Evolutionary conservation across 768 basidiomycete genomes (phyloP).

Genomic region (Phaffia tasmanica): DNA sequence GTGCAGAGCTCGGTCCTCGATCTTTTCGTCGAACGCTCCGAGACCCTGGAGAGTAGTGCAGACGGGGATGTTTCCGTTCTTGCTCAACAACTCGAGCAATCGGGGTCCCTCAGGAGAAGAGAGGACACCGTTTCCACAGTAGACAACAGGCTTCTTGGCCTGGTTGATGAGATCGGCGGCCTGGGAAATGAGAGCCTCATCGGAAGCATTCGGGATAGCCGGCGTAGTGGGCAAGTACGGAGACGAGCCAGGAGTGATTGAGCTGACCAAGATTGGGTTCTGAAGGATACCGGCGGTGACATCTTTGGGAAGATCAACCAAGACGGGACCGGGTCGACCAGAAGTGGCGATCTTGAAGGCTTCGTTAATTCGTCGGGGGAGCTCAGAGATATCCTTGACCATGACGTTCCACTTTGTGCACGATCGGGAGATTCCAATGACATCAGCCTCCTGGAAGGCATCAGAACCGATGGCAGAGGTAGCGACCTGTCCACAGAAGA

Average conservation of each 20-base stretch:
- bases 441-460: slow-evolving; percentile 96
- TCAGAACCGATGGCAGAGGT: slow-evolving; percentile 98
- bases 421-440: slow-evolving; percentile 87
- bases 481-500: slow-evolving; percentile 96
- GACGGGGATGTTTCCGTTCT: slow-evolving; percentile 87
- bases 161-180: slow-evolving; percentile 87
- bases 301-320: slow-evolving; percentile 98
- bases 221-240: slow-evolving; percentile 48
- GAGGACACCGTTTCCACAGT: slow-evolving; percentile 83
- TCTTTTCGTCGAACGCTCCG: slow-evolving; percentile 85
- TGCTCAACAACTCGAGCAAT: slow-evolving; percentile 63
- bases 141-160: slow-evolving; percentile 80
- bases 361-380: slow-evolving; percentile 92
- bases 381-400: slow-evolving; percentile 92
- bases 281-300: slow-evolving; percentile 85
- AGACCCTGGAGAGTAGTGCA: slow-evolving; percentile 94
- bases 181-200: slow-evolving; percentile 57
- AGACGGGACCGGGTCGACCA: slow-evolving; percentile 91
- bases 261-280: slow-evolving; percentile 70
- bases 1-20: slow-evolving; percentile 66
- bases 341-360: slow-evolving; percentile 98
- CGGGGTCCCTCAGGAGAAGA: slow-evolving; percentile 68
- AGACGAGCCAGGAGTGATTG: slow-evolving; percentile 60
- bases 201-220: slow-evolving; percentile 48
- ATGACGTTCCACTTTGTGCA: slow-evolving; percentile 99